These are phyloP conservation scores for Chaetoscypha palmicola DNA, from an alignment of 2,329 filamentous ascomycete genomes.

Conservation along the genomic window DNA sequence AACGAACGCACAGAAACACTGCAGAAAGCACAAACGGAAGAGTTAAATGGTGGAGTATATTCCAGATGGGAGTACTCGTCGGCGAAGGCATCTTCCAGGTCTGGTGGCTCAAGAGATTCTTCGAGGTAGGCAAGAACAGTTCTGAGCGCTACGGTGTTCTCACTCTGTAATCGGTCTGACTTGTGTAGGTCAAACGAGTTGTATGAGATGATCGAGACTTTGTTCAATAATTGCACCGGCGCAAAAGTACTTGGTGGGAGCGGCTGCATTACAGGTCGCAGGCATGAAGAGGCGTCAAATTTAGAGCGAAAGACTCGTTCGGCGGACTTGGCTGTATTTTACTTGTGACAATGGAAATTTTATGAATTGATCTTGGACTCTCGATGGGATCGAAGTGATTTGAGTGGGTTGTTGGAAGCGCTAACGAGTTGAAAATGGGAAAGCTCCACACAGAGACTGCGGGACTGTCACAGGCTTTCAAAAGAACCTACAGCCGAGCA, in stretches of 20 bases:
- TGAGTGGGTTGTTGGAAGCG: too few relatives aligned
- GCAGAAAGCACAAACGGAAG: constrained; percentile 95
- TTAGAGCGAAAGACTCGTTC: neutral
- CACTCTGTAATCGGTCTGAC: constrained; percentile 26
- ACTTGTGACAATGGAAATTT: constrained; percentile 6
- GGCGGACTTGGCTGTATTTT: constrained; percentile 12
- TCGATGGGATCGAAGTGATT: neutral
- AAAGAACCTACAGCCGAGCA: too few relatives aligned
- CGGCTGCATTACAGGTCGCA: constrained; percentile 5
- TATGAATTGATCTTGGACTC: neutral
- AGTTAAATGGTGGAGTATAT: constrained; percentile 99
- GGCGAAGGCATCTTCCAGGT: constrained; percentile 97
- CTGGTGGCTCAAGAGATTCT: constrained; percentile 98
- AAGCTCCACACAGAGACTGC: too few relatives aligned
- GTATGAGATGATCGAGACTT: constrained; percentile 36
- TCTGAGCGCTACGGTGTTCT: constrained; percentile 27
- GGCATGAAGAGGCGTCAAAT: constrained; percentile 13
- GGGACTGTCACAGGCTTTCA: too few relatives aligned
- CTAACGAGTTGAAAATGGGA: too few relatives aligned
- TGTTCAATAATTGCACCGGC: constrained; percentile 19
- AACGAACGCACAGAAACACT: constrained; percentile 95
- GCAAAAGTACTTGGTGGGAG: constrained; percentile 18
- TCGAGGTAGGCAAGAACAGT: constrained; percentile 56
- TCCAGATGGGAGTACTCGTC: constrained; percentile 82
- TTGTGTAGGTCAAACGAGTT: constrained; percentile 52